These are phyloP conservation scores for Gossypium sturtianum DNA, from an alignment of 345 rosid species.

Conservation along the genomic window DNA sequence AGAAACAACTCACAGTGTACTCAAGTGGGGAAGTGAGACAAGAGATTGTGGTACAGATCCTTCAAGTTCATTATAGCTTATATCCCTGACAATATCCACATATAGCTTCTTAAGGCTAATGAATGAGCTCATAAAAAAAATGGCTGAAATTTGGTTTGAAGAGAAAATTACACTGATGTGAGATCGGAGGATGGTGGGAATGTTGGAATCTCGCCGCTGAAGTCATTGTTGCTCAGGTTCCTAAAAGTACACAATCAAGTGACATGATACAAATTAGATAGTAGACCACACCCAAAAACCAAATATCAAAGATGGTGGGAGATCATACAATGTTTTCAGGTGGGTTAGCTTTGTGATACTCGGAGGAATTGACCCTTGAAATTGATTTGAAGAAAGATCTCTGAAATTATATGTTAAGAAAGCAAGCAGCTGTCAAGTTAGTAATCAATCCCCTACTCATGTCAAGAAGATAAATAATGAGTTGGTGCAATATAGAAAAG, in stretches of 20 bases:
- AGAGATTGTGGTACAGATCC: conserved; percentile 35
- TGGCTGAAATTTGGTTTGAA: conserved; percentile 2
- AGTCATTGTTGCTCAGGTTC: conserved; percentile 50
- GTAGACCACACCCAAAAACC: background rate
- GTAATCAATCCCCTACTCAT: too few species aligned
- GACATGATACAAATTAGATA: background rate
- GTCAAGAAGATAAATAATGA: background rate
- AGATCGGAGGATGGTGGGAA: conserved; percentile 37
- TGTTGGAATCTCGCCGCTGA: conserved; percentile 33
- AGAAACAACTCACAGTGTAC: conserved; percentile 34
- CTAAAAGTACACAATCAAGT: conserved; percentile 21
- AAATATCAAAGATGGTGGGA: background rate
- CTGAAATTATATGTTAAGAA: conserved; percentile 26
- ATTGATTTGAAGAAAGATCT: conserved; percentile 33
- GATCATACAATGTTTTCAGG: conserved; percentile 46
- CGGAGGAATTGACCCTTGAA: conserved; percentile 38
- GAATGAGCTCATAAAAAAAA: background rate
- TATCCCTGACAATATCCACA: conserved; percentile 37
- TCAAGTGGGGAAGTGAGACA: conserved; percentile 28
- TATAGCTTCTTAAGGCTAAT: background rate
- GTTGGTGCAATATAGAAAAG: background rate
- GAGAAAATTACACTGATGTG: conserved; percentile 48
- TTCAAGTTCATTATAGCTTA: conserved; percentile 39
- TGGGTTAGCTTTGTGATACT: conserved; percentile 26
- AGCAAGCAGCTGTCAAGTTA: background rate